A percentile compares a stretch with the other conserved stretches of the same genome.
phyloP scores from a whole-genome alignment of 2,329 filamentous ascomycete species.

The Hortaea werneckii region DNA sequence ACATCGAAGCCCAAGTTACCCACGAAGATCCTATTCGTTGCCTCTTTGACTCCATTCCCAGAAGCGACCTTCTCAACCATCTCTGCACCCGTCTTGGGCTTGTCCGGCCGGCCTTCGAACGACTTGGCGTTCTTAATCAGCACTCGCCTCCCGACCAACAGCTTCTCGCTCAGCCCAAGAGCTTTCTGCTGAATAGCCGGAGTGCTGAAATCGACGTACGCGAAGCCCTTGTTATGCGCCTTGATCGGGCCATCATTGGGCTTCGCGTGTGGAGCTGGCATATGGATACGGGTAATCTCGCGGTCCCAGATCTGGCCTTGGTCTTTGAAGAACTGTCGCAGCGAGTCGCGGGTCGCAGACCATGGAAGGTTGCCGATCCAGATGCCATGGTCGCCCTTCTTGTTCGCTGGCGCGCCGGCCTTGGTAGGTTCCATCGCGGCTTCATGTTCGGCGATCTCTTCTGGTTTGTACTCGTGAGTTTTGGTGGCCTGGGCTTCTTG shows the following conservation, averaged over 20 bases:
- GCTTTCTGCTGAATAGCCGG: slow-evolving; percentile 62
- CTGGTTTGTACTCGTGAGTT: slow-evolving; percentile 9
- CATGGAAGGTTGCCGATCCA: slow-evolving; percentile 98
- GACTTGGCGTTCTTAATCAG: slow-evolving; percentile 89
- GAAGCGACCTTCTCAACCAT: slow-evolving; percentile 19
- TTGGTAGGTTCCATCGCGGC: slow-evolving; percentile 5
- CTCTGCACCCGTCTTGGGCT: slow-evolving; percentile 24
- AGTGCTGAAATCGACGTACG: slow-evolving; percentile 83
- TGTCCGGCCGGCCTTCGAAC: slow-evolving; percentile 76
- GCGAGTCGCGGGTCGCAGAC: slow-evolving; percentile 59
- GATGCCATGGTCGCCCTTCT: slow-evolving; percentile 69
- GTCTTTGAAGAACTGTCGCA: slow-evolving; percentile 71
- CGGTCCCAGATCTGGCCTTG: slow-evolving; percentile 49
- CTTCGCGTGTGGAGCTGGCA: slow-evolving; percentile 49
- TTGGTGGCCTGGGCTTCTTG: slow-evolving; percentile 16
- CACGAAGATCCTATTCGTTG: slow-evolving; percentile 75
- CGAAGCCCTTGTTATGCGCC: slow-evolving; percentile 77
- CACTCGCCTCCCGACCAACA: slow-evolving; percentile 64
- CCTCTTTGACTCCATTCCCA: slow-evolving; percentile 45
- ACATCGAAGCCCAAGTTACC: slow-evolving; percentile 46
- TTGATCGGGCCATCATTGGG: slow-evolving; percentile 13
- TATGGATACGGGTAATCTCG: slow-evolving; percentile 73
- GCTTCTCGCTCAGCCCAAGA: slow-evolving; percentile 74
- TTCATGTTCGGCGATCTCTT: neutral
- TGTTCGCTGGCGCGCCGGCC: slow-evolving; percentile 22